Conservation (phyloP, 257 asterid genomes). For the Ligustrum vulgare region DNA sequence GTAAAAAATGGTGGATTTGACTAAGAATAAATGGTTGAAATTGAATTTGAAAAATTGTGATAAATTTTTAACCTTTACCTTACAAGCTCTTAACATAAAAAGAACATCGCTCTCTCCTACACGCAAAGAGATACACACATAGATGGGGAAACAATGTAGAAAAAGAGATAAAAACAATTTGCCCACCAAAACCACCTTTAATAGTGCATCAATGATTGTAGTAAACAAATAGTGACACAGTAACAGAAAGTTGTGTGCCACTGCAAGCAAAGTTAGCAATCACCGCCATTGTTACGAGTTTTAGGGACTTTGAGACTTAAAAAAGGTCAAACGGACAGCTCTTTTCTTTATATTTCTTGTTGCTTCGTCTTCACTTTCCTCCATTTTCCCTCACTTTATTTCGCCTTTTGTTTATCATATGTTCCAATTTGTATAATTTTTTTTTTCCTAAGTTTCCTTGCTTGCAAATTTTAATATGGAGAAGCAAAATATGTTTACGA, state of each 20-base stretch:
- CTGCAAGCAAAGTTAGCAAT: conserved; percentile 24
- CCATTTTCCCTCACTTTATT: conserved; percentile 18
- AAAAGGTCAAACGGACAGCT: conserved; percentile 55
- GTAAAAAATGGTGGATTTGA: too few species aligned
- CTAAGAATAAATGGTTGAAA: too few species aligned
- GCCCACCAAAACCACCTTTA: not conserved
- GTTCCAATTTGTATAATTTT: conserved; percentile 9
- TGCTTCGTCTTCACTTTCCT: conserved; percentile 56
- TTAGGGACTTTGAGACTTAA: conserved; percentile 23
- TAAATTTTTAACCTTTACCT: too few species aligned
- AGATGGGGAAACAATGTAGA: not conserved
- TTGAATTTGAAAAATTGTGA: too few species aligned
- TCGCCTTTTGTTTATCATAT: conserved; percentile 20
- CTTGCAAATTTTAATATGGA: conserved; percentile 31
- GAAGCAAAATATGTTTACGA: conserved; percentile 34
- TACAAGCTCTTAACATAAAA: too few species aligned
- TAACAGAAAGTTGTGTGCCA: conserved; percentile 26
- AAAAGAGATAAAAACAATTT: not conserved
- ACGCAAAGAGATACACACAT: not conserved
- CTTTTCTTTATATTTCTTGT: conserved; percentile 32
- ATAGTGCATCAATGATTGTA: conserved; percentile 35
- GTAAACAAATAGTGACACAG: conserved; percentile 34
- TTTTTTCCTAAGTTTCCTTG: conserved; percentile 13
- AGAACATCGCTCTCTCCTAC: too few species aligned
- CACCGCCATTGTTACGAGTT: conserved; percentile 22